phyloP scores from a whole-genome alignment of 108 stramenopile genomes.

The Pseudonitzschia multiseries region DNA sequence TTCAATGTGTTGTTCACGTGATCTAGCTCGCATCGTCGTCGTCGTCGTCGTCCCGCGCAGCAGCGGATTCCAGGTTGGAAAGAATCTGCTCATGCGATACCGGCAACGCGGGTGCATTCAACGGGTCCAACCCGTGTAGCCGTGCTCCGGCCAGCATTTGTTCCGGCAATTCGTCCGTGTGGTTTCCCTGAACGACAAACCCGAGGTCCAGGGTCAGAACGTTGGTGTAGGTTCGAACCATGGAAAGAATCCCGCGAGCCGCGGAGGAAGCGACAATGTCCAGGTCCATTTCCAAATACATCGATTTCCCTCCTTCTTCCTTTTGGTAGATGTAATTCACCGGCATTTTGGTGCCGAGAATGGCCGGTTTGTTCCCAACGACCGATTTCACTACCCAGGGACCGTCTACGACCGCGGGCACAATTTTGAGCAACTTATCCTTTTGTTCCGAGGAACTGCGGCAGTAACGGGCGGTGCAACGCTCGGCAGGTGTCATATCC shows the following conservation, averaged over 20 bases:
- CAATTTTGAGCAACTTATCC: conserved; percentile 64
- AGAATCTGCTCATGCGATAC: conserved; percentile 23
- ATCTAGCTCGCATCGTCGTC: background rate
- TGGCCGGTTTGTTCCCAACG: conserved; percentile 83
- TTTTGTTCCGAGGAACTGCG: conserved; percentile 54
- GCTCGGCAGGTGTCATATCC: conserved; percentile 54
- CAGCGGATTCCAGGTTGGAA: conserved; percentile 11
- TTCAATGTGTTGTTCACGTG: too few species aligned
- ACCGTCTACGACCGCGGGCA: conserved; percentile 80
- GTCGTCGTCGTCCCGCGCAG: background rate
- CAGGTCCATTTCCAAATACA: conserved; percentile 82
- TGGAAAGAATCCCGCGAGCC: conserved; percentile 80
- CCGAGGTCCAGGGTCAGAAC: conserved; percentile 79
- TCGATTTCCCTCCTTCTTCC: conserved; percentile 41
- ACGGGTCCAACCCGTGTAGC: conserved; percentile 84
- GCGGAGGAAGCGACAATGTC: conserved; percentile 81
- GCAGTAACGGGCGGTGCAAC: conserved; percentile 58
- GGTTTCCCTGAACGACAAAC: conserved; percentile 78
- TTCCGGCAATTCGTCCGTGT: conserved; percentile 76
- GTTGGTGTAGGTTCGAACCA: conserved; percentile 73
- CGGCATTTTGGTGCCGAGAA: conserved; percentile 73
- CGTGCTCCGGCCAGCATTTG: conserved; percentile 79
- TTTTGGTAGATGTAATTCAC: conserved; percentile 61
- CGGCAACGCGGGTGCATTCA: conserved; percentile 68
- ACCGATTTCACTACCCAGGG: conserved; percentile 82